Evolutionary conservation across 805 yeast species (phyloP).

Genomic region (Brettanomyces naardenensis): DNA sequence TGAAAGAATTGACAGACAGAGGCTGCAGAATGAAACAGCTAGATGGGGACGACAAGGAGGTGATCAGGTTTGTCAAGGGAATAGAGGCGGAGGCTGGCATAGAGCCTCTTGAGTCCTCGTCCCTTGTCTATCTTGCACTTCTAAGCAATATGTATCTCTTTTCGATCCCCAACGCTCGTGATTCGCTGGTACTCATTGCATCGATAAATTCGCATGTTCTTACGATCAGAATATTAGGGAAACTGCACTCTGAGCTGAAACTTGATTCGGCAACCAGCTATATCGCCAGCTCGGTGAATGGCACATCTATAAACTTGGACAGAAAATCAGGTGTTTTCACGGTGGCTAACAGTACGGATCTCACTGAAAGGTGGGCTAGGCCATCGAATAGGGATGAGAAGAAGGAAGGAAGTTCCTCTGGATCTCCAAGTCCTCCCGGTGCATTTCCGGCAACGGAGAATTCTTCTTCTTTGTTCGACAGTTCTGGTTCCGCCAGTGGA

Average conservation of each 20-base stretch:
- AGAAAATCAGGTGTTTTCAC: constrained; percentile 22
- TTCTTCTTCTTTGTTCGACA: neutral
- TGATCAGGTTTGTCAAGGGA: constrained; percentile 12
- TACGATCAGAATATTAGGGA: neutral
- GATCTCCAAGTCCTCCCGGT: neutral
- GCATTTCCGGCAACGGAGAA: too few relatives aligned
- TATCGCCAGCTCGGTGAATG: constrained; percentile 6
- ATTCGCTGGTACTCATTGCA: constrained; percentile 26
- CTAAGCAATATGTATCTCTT: constrained; percentile 29
- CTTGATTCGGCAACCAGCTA: neutral
- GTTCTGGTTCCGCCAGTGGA: neutral
- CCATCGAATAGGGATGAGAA: too few relatives aligned
- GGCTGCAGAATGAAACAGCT: constrained; percentile 31
- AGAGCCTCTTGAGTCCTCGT: neutral
- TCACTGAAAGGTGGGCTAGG: constrained; percentile 16
- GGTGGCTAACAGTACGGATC: constrained; percentile 20
- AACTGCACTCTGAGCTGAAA: neutral
- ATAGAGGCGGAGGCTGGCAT: constrained; percentile 4
- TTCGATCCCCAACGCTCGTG: constrained; percentile 28
- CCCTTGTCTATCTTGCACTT: constrained; percentile 25
- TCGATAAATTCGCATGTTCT: constrained; percentile 10
- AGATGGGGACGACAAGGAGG: constrained; percentile 14
- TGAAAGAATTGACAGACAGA: constrained; percentile 38
- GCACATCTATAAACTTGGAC: constrained; percentile 16
- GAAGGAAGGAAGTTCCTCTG: constrained; percentile 1